These are phyloP conservation scores for Penicillium frequentans DNA, from an alignment of 2,329 filamentous ascomycete species.

Conservation along the genomic window DNA sequence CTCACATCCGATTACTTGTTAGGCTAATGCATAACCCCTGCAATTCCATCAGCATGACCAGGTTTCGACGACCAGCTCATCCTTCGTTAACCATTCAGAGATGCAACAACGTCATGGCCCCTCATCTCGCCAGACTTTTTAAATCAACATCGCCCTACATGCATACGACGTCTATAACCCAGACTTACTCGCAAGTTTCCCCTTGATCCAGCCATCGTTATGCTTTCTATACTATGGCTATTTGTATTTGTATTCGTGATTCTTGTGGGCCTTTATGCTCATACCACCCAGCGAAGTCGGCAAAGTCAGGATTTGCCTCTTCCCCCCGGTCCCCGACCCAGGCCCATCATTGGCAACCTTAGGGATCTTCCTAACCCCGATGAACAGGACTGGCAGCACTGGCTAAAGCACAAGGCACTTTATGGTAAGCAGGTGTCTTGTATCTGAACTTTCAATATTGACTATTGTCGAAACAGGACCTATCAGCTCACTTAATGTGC, in stretches of 20 bases:
- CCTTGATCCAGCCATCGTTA: neutral
- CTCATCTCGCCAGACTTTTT: too few relatives aligned
- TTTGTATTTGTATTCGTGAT: neutral
- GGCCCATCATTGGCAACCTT: neutral
- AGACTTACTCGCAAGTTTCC: too few relatives aligned
- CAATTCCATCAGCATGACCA: too few relatives aligned
- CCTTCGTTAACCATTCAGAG: too few relatives aligned
- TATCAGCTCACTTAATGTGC: neutral
- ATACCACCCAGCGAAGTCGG: neutral
- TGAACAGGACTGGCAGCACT: neutral
- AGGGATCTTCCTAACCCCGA: neutral
- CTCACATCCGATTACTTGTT: too few relatives aligned
- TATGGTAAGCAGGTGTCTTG: neutral
- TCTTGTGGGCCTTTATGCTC: neutral
- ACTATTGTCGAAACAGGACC: neutral
- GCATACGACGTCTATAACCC: too few relatives aligned
- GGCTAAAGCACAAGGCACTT: neutral
- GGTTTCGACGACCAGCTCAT: too few relatives aligned
- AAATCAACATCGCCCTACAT: too few relatives aligned
- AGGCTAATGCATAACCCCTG: too few relatives aligned
- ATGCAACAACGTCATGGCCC: too few relatives aligned
- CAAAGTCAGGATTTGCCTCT: neutral
- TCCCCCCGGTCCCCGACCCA: neutral
- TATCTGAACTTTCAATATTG: neutral
- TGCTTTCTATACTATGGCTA: neutral